Evolutionary conservation across 805 yeast genomes (phyloP).

Genomic region (Candida schatavii): DNA sequence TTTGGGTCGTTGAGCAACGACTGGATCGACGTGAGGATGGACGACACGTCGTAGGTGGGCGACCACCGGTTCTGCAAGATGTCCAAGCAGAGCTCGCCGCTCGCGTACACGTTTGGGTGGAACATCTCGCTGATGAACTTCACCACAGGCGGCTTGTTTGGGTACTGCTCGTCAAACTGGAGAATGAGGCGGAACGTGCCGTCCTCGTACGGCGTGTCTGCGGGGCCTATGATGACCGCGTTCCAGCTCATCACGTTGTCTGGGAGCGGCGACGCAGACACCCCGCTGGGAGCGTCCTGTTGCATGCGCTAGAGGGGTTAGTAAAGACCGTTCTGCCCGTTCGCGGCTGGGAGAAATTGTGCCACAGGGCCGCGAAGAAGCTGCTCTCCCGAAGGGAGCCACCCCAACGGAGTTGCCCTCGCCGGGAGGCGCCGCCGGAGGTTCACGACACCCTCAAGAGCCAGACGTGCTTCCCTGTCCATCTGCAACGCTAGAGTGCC

Average conservation of each 20-base stretch:
- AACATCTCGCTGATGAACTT: constrained; percentile 92
- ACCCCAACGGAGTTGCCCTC: too few species aligned
- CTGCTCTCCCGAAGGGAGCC: too few species aligned
- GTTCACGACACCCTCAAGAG: too few species aligned
- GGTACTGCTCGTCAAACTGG: constrained; percentile 95
- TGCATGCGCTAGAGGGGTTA: constrained; percentile 95
- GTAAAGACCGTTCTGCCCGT: too few species aligned
- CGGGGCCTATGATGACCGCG: constrained; percentile 96
- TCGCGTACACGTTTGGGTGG: constrained; percentile 95
- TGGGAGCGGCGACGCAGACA: constrained; percentile 93
- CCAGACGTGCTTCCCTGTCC: too few species aligned
- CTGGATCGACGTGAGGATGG: constrained; percentile 90
- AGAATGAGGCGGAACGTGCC: constrained; percentile 87
- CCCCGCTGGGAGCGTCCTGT: constrained; percentile 97
- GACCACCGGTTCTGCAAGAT: constrained; percentile 97
- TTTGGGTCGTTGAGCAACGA: constrained; percentile 93
- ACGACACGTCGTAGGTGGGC: constrained; percentile 96
- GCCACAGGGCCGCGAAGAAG: too few species aligned
- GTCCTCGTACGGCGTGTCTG: constrained; percentile 97
- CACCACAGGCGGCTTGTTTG: constrained; percentile 94
- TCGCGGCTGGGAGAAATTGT: too few species aligned
- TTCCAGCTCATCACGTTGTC: constrained; percentile 97
- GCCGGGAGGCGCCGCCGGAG: too few species aligned
- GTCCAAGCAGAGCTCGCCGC: constrained; percentile 93
- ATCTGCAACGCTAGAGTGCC: too few species aligned